Base-by-base conservation (phyloP, 495 filamentous ascomycete genomes). In the Penicillium desertorum region DNA sequence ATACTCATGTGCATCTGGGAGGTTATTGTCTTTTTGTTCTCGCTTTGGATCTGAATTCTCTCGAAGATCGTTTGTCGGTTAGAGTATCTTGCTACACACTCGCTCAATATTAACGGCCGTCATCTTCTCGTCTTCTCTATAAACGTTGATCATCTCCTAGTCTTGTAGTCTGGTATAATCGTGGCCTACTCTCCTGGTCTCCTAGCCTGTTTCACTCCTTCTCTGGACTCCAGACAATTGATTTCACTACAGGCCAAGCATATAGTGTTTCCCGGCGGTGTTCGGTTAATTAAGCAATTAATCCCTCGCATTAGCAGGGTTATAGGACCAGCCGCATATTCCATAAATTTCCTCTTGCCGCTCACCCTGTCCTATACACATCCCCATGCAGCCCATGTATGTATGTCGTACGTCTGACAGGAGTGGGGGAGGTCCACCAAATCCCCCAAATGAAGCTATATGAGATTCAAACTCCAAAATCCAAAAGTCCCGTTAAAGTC, bases 1-100 rank as follows among this genome's bases (percentile, higher is more conserved):
- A 70, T 66, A 70, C 64, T 69, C 60, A 73, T 70, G 48, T 58
- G 74, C 74, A 76, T 76, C 69, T 70, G 69, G 71, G 74, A 71
- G 72, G 74, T 47, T 67, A 67, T 67, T 71, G 64, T 68, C 14
- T 45, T 47, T 29, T 29, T 54, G 37, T 34, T 59, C 7, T 30
- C 36, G 27, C 44, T 39, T 55, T 42, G 29, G 43, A 42, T 52
- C 22, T 37, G 25, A 19, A 10, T 34, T 44, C n/a, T 19, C 44
- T 51, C 52, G 27, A 47, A 48, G 14, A 45, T 58, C 16, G n/a
- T 49, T 45, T 58, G 58, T 45, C 44, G 22, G 23, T 58, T 59
- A 58, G 61, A 64, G 32, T 57, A 14, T 34, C 34, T 36, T 39
- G 27, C 51, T 34, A 54, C 37, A 48, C 44, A 63, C 37, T 61